Evolutionary conservation across 352 stramenopile species (phyloP), one percentile per base, ranked within the genome.

Genomic region (Phytophthora pinifolia): DNA sequence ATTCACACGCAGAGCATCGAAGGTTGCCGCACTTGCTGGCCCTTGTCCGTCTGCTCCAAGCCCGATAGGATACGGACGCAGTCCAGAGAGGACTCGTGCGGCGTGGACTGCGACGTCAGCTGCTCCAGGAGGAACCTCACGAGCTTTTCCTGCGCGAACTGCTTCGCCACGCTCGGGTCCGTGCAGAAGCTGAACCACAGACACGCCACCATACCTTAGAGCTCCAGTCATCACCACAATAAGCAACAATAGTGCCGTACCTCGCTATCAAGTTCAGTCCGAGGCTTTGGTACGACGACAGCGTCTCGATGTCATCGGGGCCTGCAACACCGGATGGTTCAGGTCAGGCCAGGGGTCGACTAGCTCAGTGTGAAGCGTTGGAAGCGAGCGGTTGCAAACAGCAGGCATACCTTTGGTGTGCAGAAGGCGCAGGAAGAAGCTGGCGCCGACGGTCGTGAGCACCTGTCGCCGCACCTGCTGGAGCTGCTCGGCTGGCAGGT

Each of bases 241-340:
- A 39, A 30, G 9, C 2, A 14, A 25, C 17, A 32, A 36, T 13
- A 27, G 7, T 8, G 0, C 6, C 47, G n/a, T 49, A 92, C 82
- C 76, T 92, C 14, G 84, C 80, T 39, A 94, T 92, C 32, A 94
- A 67, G 17, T 88, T 92, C 31, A 94, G 67, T 7, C 82, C 84
- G 1, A 94, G 70, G 12, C 53, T 76, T 58, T 89, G 84, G 52
- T 89, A 94, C 7, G 82, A 77, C 20, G 83, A 92, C 36, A 91
- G 58, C 12, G 42, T 60, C 48, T 75, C 78, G 29, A 72, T 46
- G 2, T 76, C 62, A 18, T 80, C 62, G 14, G 71, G 59, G n/a
- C 68, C 74, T 89, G 39, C 34, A 59, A 45, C 41, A 49, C 9
- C 46, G 7, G 20, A 63, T 14, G 17, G 7, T 30, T 7, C 31